Conservation (phyloP, 257 asterid species). For the Solanum chilense region DNA sequence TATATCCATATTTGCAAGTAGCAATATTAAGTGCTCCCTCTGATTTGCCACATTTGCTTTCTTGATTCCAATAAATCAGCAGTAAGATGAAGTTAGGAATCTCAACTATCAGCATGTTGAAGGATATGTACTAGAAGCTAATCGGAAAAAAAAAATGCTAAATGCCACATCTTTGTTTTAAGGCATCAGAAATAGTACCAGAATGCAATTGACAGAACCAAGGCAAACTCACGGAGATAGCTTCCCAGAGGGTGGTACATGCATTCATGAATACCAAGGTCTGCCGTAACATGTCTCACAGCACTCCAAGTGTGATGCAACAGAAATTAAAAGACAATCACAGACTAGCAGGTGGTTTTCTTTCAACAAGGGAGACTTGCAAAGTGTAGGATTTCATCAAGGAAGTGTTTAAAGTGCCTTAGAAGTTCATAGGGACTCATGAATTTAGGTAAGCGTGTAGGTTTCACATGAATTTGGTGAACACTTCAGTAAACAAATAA, state of each 20-base stretch:
- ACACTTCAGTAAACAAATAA: background rate
- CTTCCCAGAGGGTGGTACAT: background rate
- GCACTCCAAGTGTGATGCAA: background rate
- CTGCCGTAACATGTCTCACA: background rate
- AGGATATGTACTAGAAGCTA: background rate
- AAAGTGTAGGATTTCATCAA: background rate
- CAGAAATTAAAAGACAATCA: background rate
- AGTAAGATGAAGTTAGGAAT: slow-evolving; percentile 6
- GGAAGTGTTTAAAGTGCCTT: background rate
- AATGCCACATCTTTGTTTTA: background rate
- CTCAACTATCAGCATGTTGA: background rate
- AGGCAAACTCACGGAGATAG: background rate
- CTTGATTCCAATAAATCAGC: slow-evolving; percentile 37
- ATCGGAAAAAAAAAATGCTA: background rate
- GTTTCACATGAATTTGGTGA: background rate
- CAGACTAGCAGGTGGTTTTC: background rate
- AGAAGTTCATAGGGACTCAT: background rate
- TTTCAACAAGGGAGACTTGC: background rate
- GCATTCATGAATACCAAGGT: background rate
- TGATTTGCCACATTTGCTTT: slow-evolving; percentile 98
- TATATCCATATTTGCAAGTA: slow-evolving; percentile 87
- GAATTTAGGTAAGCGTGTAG: background rate
- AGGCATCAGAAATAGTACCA: background rate
- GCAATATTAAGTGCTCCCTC: slow-evolving; percentile 91
- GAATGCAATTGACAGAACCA: background rate